Evolutionary conservation across 225 moss, liverwort and hornwort genomes (phyloP).

Genomic region (Physcomitrellopsis africana): DNA sequence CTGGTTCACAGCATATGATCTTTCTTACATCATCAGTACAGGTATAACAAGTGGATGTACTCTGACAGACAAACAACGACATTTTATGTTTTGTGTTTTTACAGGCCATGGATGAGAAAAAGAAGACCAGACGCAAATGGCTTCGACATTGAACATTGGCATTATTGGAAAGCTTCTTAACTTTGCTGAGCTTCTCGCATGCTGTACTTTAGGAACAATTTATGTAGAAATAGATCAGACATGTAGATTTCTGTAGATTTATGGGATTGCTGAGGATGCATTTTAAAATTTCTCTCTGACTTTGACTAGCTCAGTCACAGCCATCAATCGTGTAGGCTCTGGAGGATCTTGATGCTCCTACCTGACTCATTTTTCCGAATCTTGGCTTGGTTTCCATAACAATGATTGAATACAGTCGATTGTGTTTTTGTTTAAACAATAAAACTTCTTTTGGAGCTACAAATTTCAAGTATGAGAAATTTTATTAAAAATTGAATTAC

Average conservation of each 20-base stretch:
- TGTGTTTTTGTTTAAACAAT: neutral
- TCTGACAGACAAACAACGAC: neutral
- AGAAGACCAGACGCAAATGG: conserved; percentile 48
- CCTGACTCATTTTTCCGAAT: neutral
- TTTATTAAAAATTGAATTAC: too few species aligned
- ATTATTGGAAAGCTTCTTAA: conserved; percentile 1
- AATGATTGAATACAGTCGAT: neutral
- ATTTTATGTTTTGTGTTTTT: conserved; percentile 7
- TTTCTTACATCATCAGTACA: neutral
- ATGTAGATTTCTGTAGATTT: conserved; percentile 14
- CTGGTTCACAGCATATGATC: neutral
- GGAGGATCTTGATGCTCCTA: neutral
- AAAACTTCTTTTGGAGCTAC: neutral
- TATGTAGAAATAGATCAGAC: conserved; percentile 1
- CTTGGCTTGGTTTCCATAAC: conserved; percentile 13
- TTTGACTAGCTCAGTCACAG: neutral
- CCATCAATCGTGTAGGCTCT: neutral
- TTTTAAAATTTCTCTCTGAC: neutral
- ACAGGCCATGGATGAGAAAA: conserved; percentile 49
- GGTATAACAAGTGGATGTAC: neutral
- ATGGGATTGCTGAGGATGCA: conserved; percentile 2
- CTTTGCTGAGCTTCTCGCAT: conserved; percentile 10
- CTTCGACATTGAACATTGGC: conserved; percentile 29
- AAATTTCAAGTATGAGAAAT: too few species aligned
- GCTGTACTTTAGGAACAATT: conserved; percentile 8